Conservation (phyloP, 257 asterid genomes). For the Plantago major region DNA sequence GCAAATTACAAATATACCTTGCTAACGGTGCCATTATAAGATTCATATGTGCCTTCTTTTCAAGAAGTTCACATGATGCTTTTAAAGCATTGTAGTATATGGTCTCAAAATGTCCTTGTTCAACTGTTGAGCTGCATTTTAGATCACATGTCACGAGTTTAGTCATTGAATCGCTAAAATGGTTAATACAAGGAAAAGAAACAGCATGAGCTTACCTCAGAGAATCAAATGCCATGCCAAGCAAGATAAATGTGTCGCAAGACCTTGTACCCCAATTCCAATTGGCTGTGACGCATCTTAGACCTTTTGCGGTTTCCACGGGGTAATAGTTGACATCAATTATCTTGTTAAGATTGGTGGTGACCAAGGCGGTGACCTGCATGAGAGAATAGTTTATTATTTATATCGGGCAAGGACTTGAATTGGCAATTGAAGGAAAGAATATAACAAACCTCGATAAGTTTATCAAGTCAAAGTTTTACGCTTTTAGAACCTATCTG, state of each 20-base stretch:
- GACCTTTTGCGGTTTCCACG: conserved; percentile 88
- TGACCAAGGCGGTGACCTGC: conserved; percentile 75
- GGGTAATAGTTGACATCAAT: conserved; percentile 89
- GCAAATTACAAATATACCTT: conserved; percentile 42
- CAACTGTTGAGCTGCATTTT: conserved; percentile 73
- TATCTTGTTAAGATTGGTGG: conserved; percentile 82
- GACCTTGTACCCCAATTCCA: conserved; percentile 98
- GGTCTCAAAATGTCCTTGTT: conserved; percentile 92
- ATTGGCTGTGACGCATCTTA: conserved; percentile 85
- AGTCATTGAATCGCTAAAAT: conserved; percentile 3
- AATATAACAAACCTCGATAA: conserved; percentile 69
- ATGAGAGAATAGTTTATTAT: background rate
- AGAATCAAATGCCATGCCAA: conserved; percentile 97
- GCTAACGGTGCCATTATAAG: conserved; percentile 82
- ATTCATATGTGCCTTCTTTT: conserved; percentile 72
- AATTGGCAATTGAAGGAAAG: background rate
- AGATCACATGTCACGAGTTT: background rate
- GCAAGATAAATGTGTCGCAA: conserved; percentile 95
- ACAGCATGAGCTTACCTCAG: conserved; percentile 51
- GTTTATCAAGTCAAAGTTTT: conserved; percentile 86
- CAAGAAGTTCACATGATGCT: conserved; percentile 84
- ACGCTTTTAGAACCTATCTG: conserved; percentile 75
- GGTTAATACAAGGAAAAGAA: background rate
- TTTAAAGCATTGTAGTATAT: conserved; percentile 86
- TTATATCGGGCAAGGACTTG: background rate